Base-by-base conservation (phyloP, 352 stramenopile genomes). In the Phytophthora cryptogea region DNA sequence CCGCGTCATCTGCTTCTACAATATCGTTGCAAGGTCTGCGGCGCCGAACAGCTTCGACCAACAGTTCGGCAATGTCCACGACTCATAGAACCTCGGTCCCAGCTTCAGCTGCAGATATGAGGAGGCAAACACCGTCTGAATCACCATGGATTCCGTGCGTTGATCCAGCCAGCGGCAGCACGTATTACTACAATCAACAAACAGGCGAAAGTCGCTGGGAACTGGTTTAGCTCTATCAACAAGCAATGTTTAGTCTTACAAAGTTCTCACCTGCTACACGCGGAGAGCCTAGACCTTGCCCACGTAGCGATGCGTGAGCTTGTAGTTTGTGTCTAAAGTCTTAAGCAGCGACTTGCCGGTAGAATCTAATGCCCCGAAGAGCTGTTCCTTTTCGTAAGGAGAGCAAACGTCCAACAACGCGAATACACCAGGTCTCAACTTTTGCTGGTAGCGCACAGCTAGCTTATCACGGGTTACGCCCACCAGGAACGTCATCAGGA, bases 281-380 rank as follows among this genome's bases (percentile, higher is more conserved):
- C 41, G 52, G 48, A 52, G 27, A 47, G 30, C 41, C 54, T 89
- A 95, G 17, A 95, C 83, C 66, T 95, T 95, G 68, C 84, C 86
- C 13, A 73, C 84, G 65, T 91, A 95, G 44, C 86, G 83, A 75
- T 95, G 76, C 17, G 80, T 91, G 54, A 92, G 80, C 65, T 94
- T 95, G 80, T 92, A 95, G 56, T 68, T 90, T 11, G 70, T 88
- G 60, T 95, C 86, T 50, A 95, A 69, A 31, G 74, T 83, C 72
- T 94, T 94, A 62, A 95, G 82, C 55, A 95, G 60, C 47, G 84
- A 89, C 63, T 94, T 95, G 70, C 84, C 86, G 2, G 83, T 86
- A 11, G 84, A 76, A 56, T 95, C 85, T 14, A 95, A 74, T 27
- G 83, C 80, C 9, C 78, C 81, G 55, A 88, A 95, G 6, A 95